Conservation (phyloP, 768 basidiomycete species). For the Xanthoconium stramineum region DNA sequence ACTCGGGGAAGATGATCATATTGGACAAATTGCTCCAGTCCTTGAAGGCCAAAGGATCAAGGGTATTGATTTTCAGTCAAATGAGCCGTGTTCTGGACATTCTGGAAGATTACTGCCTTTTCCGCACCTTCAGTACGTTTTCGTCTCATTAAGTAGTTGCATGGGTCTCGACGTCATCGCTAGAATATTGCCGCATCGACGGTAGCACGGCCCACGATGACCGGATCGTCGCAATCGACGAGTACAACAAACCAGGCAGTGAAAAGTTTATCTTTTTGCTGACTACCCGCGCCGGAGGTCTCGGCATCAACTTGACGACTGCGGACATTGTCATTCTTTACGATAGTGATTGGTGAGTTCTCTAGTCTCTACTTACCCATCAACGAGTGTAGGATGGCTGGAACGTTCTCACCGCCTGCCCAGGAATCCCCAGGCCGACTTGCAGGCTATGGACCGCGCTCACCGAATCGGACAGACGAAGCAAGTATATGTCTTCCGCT, state of each 20-base stretch:
- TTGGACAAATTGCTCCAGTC: constrained; percentile 86
- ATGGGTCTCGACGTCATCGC: constrained; percentile 1
- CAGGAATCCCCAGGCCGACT: constrained; percentile 97
- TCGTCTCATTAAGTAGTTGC: not conserved
- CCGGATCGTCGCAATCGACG: constrained; percentile 92
- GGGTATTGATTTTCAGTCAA: constrained; percentile 96
- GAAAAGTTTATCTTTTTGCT: constrained; percentile 97
- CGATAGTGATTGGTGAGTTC: constrained; percentile 86
- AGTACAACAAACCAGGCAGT: constrained; percentile 91
- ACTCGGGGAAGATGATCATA: constrained; percentile 96
- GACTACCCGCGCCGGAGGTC: constrained; percentile 93
- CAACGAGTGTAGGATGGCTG: not conserved
- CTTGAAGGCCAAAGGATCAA: constrained; percentile 91
- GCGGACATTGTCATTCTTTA: constrained; percentile 96
- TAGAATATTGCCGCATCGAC: constrained; percentile 96
- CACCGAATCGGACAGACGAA: constrained; percentile 94
- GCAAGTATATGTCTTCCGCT: constrained; percentile 86
- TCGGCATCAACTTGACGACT: constrained; percentile 94
- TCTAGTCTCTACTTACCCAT: not conserved
- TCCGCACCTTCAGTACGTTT: constrained; percentile 77
- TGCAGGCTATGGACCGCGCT: constrained; percentile 98
- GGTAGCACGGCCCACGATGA: constrained; percentile 96
- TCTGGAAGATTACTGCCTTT: constrained; percentile 94
- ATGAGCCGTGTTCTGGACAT: constrained; percentile 99
- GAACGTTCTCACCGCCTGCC: constrained; percentile 2